A percentile compares a stretch with the other conserved stretches of the same genome.
phyloP scores from a whole-genome alignment of 1,139 yeast species.

The Pichiaceae sp. region DNA sequence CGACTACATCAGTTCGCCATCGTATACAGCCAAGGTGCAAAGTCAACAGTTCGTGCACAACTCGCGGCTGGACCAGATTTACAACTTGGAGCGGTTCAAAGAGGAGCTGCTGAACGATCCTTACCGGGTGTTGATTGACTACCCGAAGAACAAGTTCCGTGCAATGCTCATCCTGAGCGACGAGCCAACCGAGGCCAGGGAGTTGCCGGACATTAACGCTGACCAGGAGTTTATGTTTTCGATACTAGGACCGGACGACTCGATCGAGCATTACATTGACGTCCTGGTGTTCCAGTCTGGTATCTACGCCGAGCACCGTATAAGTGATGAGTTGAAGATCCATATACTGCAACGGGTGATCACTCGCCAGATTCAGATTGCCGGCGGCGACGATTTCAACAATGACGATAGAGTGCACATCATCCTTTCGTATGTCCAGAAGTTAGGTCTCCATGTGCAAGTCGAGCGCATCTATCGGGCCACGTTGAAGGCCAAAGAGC shows the following conservation, averaged over 20 bases:
- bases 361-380: constrained; percentile 11
- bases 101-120: constrained; percentile 39
- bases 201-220: constrained; percentile 24
- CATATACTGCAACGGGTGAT: constrained; percentile 29
- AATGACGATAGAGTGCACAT: constrained; percentile 38
- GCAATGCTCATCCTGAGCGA: constrained; percentile 46
- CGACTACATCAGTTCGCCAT: constrained; percentile 1
- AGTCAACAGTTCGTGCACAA: constrained; percentile 12
- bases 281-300: constrained; percentile 31
- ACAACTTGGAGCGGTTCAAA: constrained; percentile 39
- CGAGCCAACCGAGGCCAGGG: constrained; percentile 27
- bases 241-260: constrained; percentile 33
- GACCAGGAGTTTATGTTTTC: constrained; percentile 33
- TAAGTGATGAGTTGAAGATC: constrained; percentile 27
- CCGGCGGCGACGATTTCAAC: constrained; percentile 15
- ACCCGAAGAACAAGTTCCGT: constrained; percentile 56
- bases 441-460: constrained; percentile 52
- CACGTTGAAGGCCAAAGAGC: constrained; percentile 24
- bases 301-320: constrained; percentile 45
- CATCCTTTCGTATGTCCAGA: constrained; percentile 38
- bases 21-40: background rate
- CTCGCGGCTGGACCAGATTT: constrained; percentile 43
- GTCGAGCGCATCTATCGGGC: constrained; percentile 51
- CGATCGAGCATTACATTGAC: constrained; percentile 36
- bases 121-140: constrained; percentile 56